phyloP scores from a whole-genome alignment of 2,329 filamentous ascomycete genomes.

The Daldinia sp. region DNA sequence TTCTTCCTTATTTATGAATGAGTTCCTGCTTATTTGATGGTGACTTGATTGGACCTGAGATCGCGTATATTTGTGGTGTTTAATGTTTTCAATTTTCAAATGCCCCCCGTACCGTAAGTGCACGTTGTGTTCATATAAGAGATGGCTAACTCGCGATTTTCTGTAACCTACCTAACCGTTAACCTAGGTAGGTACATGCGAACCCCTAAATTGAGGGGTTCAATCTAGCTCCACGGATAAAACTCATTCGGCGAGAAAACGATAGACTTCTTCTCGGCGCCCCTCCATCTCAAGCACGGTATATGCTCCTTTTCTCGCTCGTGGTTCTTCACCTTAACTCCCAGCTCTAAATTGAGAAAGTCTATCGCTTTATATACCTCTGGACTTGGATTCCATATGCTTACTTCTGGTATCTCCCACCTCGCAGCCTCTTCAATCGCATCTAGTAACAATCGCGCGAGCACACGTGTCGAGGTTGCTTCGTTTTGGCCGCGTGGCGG shows the following conservation, averaged over 20 bases:
- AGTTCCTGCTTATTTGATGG: no score
- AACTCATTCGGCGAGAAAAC: slow-evolving; percentile 31
- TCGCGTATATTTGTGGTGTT: no score
- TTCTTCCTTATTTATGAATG: no score
- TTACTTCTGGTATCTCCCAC: slow-evolving; percentile 22
- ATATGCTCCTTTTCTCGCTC: slow-evolving; percentile 14
- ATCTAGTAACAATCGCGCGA: slow-evolving; percentile 32
- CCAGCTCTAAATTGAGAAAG: slow-evolving; percentile 2
- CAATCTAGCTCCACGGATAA: slow-evolving; percentile 32
- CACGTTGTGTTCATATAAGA: no score
- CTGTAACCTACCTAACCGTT: no score
- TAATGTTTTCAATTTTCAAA: no score
- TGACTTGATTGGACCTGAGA: no score
- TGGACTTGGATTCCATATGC: slow-evolving; percentile 29
- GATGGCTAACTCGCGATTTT: neutral
- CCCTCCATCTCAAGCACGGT: slow-evolving; percentile 32
- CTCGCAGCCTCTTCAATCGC: slow-evolving; percentile 30
- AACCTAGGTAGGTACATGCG: neutral
- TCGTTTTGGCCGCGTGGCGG: neutral
- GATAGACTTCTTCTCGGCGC: slow-evolving; percentile 11
- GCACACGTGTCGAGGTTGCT: neutral
- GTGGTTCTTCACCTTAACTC: slow-evolving; percentile 16
- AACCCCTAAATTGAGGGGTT: neutral
- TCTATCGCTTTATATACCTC: slow-evolving; percentile 14
- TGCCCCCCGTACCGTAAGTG: no score